These are phyloP conservation scores for Arthrobotrys musiformis DNA, from an alignment of 2,329 filamentous ascomycete genomes.

Conservation along the genomic window DNA sequence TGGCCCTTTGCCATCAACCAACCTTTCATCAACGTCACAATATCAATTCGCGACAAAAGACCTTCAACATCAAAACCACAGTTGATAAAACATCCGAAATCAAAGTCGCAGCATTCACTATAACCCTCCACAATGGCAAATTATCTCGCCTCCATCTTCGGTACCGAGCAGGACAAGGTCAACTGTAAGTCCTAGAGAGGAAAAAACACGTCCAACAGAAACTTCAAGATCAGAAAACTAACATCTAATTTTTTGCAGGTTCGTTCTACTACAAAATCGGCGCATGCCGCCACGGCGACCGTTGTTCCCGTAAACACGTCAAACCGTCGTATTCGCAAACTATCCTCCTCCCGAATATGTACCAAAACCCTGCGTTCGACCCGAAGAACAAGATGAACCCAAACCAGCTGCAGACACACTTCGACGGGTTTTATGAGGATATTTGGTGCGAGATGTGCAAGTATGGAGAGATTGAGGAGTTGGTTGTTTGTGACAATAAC, in stretches of 20 bases:
- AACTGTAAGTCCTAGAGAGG: conserved; percentile 58
- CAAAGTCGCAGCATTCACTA: conserved; percentile 3
- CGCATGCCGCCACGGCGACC: conserved; percentile 96
- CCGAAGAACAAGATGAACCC: conserved; percentile 97
- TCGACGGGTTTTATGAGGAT: conserved; percentile 99
- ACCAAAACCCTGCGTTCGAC: conserved; percentile 98
- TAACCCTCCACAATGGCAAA: conserved; percentile 74
- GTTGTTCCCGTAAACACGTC: conserved; percentile 98
- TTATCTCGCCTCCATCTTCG: conserved; percentile 99
- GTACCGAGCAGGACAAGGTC: conserved; percentile 95
- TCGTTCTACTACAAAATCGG: conserved; percentile 99
- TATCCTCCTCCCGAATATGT: conserved; percentile 96
- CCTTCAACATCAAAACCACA: background rate
- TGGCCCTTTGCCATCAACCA: conserved; percentile 21
- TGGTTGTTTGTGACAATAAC: conserved; percentile 99
- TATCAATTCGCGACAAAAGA: conserved; percentile 29
- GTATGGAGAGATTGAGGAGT: conserved; percentile 95
- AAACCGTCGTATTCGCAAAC: conserved; percentile 98
- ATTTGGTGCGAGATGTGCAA: conserved; percentile 99
- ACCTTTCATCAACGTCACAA: conserved; percentile 57
- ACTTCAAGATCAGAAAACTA: conserved; percentile 66
- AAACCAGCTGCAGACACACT: conserved; percentile 97
- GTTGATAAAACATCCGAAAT: background rate
- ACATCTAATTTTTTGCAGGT: conserved; percentile 63
- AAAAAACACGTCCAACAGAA: conserved; percentile 61